Base-by-base conservation (phyloP, 1,284 basidiomycete genomes). In the Fomitopsis betulina region DNA sequence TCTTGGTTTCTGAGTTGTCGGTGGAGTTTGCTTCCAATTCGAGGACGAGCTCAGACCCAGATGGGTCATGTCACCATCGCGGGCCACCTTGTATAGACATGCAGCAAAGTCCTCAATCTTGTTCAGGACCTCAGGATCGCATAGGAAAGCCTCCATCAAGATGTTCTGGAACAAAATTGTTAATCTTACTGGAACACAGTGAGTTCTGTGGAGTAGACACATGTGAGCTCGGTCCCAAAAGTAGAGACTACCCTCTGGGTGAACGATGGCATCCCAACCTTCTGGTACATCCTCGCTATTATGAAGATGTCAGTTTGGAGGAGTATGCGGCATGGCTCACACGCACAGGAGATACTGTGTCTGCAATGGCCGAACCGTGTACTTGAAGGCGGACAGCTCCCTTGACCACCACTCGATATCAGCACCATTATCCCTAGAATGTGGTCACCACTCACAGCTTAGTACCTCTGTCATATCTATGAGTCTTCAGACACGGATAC, bases 201-300 rank as follows among this genome's bases (percentile, higher is more conserved):
- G 21, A 21, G 15, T n/a, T 33, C 45, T 15, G 55, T 25, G 5
- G 6, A 0, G 12, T 47, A 2, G 13, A 62, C 65, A 7, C 23
- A 70, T 68, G 53, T 62, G 63, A 6, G 32, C 15, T 9, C 25
- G 33, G 43, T 71, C 58, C 35, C 58, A 66, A 47, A 68, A 72
- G 56, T 72, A 71, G 45, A 70, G 45, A 5, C 62, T 61, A 7
- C 70, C 70, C 47, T 71, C 70, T 0, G 70, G 69, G 57, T 72
- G 70, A 6, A 57, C 59, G 6, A 58, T 60, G 6, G 66, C 49
- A 15, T 45, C 39, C 67, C 70, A 73, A 2, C 57, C 63, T 1
- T 45, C 37, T 15, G 68, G 65, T 1, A 62, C 50, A 30, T 52
- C 39, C 15, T 63, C 58, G 35, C 67, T 68, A 17, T 37, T 0